These are phyloP conservation scores for Echinosophora koreensis DNA, from an alignment of 306 rosid species.

Conservation along the genomic window DNA sequence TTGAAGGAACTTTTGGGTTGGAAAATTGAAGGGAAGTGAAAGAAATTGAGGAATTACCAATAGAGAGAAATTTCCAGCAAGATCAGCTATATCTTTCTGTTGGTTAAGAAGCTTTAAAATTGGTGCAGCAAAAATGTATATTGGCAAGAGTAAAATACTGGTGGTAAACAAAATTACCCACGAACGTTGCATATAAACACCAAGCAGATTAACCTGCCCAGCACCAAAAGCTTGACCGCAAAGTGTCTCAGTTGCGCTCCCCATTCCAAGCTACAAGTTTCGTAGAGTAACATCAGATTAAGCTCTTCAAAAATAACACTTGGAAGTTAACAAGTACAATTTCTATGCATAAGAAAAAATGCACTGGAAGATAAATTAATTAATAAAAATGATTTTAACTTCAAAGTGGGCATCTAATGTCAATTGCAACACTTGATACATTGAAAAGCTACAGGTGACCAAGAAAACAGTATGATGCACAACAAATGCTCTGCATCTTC, in stretches of 20 bases:
- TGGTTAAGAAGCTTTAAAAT: conserved; percentile 78
- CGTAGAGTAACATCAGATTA: conserved; percentile 9
- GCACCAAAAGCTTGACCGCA: conserved; percentile 98
- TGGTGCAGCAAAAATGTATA: conserved; percentile 77
- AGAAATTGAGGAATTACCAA: conserved; percentile 75
- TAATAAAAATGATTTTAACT: not conserved
- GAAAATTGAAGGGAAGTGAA: conserved; percentile 75
- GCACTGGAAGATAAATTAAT: not conserved
- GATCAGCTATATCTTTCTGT: conserved; percentile 70
- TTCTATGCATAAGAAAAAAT: not conserved
- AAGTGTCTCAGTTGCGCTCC: conserved; percentile 88
- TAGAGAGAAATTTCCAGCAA: conserved; percentile 66
- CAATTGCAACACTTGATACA: conserved; percentile 8
- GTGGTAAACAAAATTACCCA: conserved; percentile 67
- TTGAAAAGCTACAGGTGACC: not conserved
- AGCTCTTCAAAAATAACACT: conserved; percentile 12
- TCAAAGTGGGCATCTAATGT: not conserved
- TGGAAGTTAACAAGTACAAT: not conserved
- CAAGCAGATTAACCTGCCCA: conserved; percentile 78
- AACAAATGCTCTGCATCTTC: conserved; percentile 24
- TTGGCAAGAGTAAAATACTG: conserved; percentile 65
- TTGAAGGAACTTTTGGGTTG: conserved; percentile 87
- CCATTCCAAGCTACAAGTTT: conserved; percentile 79
- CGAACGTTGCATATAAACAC: conserved; percentile 91
- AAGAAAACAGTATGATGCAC: not conserved